phyloP scores from a whole-genome alignment of 495 filamentous ascomycete genomes.

The Aspergillus asperescens region DNA sequence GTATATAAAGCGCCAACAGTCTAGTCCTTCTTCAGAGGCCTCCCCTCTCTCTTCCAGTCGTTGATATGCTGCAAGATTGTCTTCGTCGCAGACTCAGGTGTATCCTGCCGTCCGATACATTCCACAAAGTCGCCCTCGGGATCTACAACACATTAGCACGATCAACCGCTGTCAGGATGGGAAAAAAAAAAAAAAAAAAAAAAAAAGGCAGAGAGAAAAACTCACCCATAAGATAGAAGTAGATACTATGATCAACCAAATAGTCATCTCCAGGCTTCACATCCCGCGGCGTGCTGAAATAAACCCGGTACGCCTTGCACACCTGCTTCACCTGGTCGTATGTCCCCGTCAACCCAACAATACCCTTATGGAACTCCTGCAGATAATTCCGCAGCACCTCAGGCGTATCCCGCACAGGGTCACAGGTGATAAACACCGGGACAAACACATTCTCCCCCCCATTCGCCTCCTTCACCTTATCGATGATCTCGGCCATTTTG shows the following conservation, averaged over 20 bases:
- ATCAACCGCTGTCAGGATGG: too few relatives aligned
- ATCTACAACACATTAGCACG: constrained; percentile 45
- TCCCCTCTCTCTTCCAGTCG: constrained; percentile 70
- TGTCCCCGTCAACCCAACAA: constrained; percentile 85
- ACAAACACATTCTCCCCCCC: constrained; percentile 48
- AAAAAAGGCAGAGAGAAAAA: constrained; percentile 5
- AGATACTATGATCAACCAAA: constrained; percentile 96
- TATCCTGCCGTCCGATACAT: constrained; percentile 91
- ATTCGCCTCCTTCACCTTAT: constrained; percentile 59
- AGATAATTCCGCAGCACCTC: constrained; percentile 79
- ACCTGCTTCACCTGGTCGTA: constrained; percentile 87
- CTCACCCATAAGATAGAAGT: constrained; percentile 96
- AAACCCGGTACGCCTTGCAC: constrained; percentile 93
- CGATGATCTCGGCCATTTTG: constrained; percentile 93
- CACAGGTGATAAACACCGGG: constrained; percentile 92
- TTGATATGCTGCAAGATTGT: constrained; percentile 82
- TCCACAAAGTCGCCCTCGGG: constrained; percentile 98
- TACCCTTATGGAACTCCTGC: constrained; percentile 81
- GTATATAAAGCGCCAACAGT: not conserved
- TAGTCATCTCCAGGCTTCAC: constrained; percentile 94
- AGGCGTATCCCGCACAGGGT: constrained; percentile 85
- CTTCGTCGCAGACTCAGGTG: constrained; percentile 75
- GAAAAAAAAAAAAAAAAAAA: too few relatives aligned
- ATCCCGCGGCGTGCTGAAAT: constrained; percentile 86
- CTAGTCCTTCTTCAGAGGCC: constrained; percentile 39